These are phyloP conservation scores for Beta macrorhiza DNA, from an alignment of 179 eudicot genomes.

Conservation along the genomic window DNA sequence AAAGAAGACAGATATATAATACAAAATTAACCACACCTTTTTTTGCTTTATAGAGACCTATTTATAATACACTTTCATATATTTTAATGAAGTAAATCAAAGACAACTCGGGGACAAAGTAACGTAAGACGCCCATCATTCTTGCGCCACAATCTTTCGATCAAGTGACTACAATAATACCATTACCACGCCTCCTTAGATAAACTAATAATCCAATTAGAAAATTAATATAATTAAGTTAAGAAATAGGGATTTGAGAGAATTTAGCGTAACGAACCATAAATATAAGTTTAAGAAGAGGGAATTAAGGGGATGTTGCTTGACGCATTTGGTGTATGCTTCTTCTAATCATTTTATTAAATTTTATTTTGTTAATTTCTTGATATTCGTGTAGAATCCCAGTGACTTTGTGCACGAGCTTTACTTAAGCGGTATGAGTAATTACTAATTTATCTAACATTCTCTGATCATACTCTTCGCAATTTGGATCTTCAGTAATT, in stretches of 20 bases:
- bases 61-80: not conserved
- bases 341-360: not conserved
- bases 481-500: conserved; percentile 10
- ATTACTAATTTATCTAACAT: conserved; percentile 34
- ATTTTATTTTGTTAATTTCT: not conserved
- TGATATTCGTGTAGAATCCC: conserved; percentile 22
- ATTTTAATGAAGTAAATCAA: not conserved
- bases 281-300: conserved; percentile 30
- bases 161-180: conserved; percentile 19
- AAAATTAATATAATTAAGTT: not conserved
- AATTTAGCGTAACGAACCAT: conserved; percentile 77
- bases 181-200: not conserved
- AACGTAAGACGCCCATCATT: conserved; percentile 40
- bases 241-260: conserved; percentile 46
- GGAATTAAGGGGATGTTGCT: conserved; percentile 52
- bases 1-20: not conserved
- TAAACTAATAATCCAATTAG: not conserved
- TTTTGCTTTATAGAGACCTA: not conserved
- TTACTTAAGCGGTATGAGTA: conserved; percentile 23
- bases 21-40: conserved; percentile 13
- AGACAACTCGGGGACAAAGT: conserved; percentile 31
- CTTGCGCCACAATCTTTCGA: conserved; percentile 33
- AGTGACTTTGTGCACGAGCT: conserved; percentile 23
- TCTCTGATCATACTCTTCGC: conserved; percentile 23
- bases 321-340: conserved; percentile 42